phyloP scores from a whole-genome alignment of 805 yeast species.

The Candida boidinii region DNA sequence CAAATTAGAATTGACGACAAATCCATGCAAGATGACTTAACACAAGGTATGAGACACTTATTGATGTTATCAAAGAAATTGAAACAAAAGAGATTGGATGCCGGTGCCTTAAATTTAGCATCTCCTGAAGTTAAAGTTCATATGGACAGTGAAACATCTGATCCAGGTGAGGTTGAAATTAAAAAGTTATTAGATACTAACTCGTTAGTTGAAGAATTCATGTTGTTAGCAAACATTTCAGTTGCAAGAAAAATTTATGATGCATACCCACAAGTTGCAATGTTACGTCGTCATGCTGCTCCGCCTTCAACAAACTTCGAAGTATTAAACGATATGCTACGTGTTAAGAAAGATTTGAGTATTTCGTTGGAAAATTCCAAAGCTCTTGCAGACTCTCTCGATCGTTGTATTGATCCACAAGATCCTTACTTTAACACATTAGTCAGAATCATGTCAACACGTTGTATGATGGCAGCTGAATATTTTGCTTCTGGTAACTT shows the following conservation, averaged over 20 bases:
- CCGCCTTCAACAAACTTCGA: conserved; percentile 96
- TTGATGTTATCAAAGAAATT: conserved; percentile 72
- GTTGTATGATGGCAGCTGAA: conserved; percentile 99
- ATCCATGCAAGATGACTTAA: conserved; percentile 69
- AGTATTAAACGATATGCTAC: conserved; percentile 76
- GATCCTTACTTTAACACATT: conserved; percentile 92
- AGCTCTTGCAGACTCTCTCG: conserved; percentile 89
- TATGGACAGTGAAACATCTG: conserved; percentile 94
- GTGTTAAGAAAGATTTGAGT: conserved; percentile 67
- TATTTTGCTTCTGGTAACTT: conserved; percentile 88
- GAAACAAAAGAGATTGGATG: conserved; percentile 78
- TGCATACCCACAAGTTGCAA: conserved; percentile 94
- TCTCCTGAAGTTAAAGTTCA: conserved; percentile 98
- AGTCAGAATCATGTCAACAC: conserved; percentile 91
- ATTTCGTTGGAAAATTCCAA: conserved; percentile 80
- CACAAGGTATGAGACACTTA: conserved; percentile 81
- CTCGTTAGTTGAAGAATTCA: conserved; percentile 95
- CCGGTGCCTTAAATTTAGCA: conserved; percentile 94
- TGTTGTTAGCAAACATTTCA: conserved; percentile 93
- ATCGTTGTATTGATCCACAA: conserved; percentile 69
- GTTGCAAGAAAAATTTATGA: conserved; percentile 91
- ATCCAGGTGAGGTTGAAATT: conserved; percentile 91
- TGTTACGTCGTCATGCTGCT: conserved; percentile 96
- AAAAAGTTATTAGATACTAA: conserved; percentile 84
- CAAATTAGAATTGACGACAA: conserved; percentile 83